Evolutionary conservation across 2,329 filamentous ascomycete genomes (phyloP).

Genomic region (Aspergillus ustus): DNA sequence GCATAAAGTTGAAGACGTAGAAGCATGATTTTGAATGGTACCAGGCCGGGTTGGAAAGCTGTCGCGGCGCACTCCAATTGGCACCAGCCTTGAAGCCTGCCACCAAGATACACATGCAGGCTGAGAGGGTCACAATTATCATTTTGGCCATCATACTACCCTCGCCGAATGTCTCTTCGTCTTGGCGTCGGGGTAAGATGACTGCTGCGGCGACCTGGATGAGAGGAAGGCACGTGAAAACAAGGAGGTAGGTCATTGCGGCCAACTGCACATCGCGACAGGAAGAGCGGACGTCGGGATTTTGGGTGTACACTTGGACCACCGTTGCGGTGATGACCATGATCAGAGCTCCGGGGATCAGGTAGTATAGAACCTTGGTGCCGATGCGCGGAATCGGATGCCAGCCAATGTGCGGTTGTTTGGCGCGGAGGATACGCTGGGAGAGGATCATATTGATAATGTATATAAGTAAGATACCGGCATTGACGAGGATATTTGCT

Average conservation of each 20-base stretch:
- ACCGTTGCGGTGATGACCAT: slow-evolving; percentile 70
- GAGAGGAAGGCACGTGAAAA: slow-evolving; percentile 70
- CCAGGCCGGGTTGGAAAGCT: slow-evolving; percentile 63
- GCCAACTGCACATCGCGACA: slow-evolving; percentile 69
- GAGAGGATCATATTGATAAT: slow-evolving; percentile 78
- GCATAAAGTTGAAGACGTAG: slow-evolving; percentile 77
- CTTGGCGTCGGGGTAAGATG: slow-evolving; percentile 45
- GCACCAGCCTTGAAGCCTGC: slow-evolving; percentile 70
- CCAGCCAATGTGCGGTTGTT: slow-evolving; percentile 75
- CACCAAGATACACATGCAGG: slow-evolving; percentile 63
- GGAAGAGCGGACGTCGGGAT: slow-evolving; percentile 52
- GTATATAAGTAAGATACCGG: slow-evolving; percentile 76
- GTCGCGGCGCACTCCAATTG: slow-evolving; percentile 57
- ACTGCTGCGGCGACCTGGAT: slow-evolving; percentile 57
- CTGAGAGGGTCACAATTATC: slow-evolving; percentile 63
- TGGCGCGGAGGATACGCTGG: slow-evolving; percentile 74
- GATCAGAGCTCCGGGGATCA: slow-evolving; percentile 64
- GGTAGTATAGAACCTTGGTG: slow-evolving; percentile 64
- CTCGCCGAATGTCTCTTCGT: slow-evolving; percentile 66
- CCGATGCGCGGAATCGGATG: slow-evolving; percentile 53
- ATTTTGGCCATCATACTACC: slow-evolving; percentile 72
- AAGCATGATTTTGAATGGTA: slow-evolving; percentile 74
- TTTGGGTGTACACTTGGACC: slow-evolving; percentile 69
- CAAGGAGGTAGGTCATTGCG: slow-evolving; percentile 63
- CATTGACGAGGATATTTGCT: slow-evolving; percentile 71